Evolutionary conservation across 1,284 basidiomycete genomes (phyloP), one percentile per base, ranked within the genome.

Genomic region (Wolfiporia cocos): DNA sequence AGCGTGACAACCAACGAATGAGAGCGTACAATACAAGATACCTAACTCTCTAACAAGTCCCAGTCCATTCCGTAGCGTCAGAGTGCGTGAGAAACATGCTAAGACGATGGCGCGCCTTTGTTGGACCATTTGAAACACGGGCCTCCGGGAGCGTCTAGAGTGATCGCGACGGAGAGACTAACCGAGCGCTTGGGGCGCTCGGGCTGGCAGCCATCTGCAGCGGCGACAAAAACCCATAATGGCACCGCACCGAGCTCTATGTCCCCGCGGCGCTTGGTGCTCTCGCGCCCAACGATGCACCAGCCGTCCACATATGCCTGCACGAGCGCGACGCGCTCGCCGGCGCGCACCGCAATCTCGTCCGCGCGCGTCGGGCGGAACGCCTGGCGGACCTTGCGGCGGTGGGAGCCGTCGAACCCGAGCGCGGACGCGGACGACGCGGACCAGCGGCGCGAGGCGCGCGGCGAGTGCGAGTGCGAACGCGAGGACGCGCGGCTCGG

Each of bases 321-420:
- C 7, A 85, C 66, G 18, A 84, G 60, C 2, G 70, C 73, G 33
- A 87, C 60, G 29, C 65, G 65, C 58, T 87, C 82, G 32, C 78
- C 78, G 12, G 71, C 53, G 23, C 63, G 56, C 47, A 84, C 49
- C 33, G 76, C 63, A 19, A 86, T 67, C 55, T 88, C 84, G 58
- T 87, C 85, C 0, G 82, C 78, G 1, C 86, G 72, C 18, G 82
- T 70, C 5, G 85, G 79, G 43, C 65, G 67, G 59, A 84, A 87
- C 1, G 73, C 43, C 54, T 85, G 82, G 22, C 71, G 70, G 44
- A 84, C 72, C 58, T 72, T 74, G 50, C 75, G 75, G 37, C 62
- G 57, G 14, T 66, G 61, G 5, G 67, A 67, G 18, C 58, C 57
- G 29, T 67, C 60, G 37, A 57, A 49, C 15, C 52, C 53, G n/a